A percentile compares a stretch with the other conserved stretches of the same genome.
Conservation (phyloP, 257 asterid genomes). For the Craterostigma plantagineum region DNA sequence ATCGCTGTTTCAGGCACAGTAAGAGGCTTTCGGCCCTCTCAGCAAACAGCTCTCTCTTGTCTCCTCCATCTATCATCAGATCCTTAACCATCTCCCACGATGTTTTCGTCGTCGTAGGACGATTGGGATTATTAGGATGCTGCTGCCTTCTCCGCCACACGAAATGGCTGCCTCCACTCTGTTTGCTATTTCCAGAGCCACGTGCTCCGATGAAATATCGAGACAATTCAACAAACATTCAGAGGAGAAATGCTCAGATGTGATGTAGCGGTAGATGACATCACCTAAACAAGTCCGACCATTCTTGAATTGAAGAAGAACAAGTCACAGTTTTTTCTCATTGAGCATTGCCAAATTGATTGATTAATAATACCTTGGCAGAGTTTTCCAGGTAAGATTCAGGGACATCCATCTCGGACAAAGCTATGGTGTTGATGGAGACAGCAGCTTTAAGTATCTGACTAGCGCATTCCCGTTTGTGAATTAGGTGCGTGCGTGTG, state of each 20-base stretch:
- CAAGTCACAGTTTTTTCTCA: not conserved
- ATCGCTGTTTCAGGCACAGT: slow-evolving; percentile 48
- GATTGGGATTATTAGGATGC: slow-evolving; percentile 21
- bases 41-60: slow-evolving; percentile 49
- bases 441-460: slow-evolving; percentile 90
- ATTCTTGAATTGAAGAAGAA: slow-evolving; percentile 16
- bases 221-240: slow-evolving; percentile 86
- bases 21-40: slow-evolving; percentile 75
- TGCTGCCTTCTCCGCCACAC: slow-evolving; percentile 57
- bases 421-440: slow-evolving; percentile 46
- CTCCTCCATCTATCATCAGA: slow-evolving; percentile 71
- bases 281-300: slow-evolving; percentile 91
- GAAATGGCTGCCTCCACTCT: slow-evolving; percentile 75
- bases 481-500: slow-evolving; percentile 31
- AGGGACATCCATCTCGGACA: slow-evolving; percentile 94
- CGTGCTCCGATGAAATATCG: slow-evolving; percentile 64
- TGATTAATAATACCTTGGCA: slow-evolving; percentile 62
- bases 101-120: slow-evolving; percentile 31
- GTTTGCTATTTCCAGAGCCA: slow-evolving; percentile 72
- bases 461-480: slow-evolving; percentile 67
- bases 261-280: slow-evolving; percentile 63
- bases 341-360: not conserved
- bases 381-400: slow-evolving; percentile 64
- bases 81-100: slow-evolving; percentile 75
- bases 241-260: slow-evolving; percentile 72